A percentile compares a stretch with the other conserved stretches of the same genome.
Evolutionary conservation across 352 stramenopile species (phyloP).

Genomic region (Phytophthora sojae): DNA sequence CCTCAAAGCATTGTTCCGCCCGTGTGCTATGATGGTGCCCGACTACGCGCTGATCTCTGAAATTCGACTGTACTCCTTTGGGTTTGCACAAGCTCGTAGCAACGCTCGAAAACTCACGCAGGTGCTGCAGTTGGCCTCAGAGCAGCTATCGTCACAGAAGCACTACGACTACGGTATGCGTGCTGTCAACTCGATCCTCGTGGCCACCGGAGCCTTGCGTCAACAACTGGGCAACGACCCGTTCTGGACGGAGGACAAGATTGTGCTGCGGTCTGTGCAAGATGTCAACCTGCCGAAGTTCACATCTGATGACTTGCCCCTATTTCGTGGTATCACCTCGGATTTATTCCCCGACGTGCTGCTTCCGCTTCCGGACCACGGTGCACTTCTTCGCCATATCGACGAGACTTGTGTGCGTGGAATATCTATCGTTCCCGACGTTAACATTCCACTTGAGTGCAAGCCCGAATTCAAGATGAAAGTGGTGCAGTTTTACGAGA

Average conservation of each 20-base stretch:
- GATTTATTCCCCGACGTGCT: slow-evolving; percentile 93
- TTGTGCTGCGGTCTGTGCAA: slow-evolving; percentile 93
- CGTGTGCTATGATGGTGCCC: slow-evolving; percentile 96
- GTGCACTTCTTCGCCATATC: slow-evolving; percentile 82
- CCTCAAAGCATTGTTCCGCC: slow-evolving; percentile 94
- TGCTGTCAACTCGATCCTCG: slow-evolving; percentile 95
- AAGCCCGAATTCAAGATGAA: slow-evolving; percentile 90
- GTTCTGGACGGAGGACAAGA: slow-evolving; percentile 92
- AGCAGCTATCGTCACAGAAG: slow-evolving; percentile 94
- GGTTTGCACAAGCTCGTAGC: slow-evolving; percentile 89
- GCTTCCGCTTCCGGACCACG: slow-evolving; percentile 89
- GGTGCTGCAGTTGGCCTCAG: slow-evolving; percentile 93
- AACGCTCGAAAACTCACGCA: slow-evolving; percentile 95
- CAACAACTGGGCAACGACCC: slow-evolving; percentile 91
- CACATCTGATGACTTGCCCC: slow-evolving; percentile 91
- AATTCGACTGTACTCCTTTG: slow-evolving; percentile 94
- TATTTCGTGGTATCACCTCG: slow-evolving; percentile 94
- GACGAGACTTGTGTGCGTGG: slow-evolving; percentile 79
- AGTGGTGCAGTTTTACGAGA: slow-evolving; percentile 96
- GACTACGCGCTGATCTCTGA: slow-evolving; percentile 95
- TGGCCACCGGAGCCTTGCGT: slow-evolving; percentile 91
- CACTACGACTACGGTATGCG: slow-evolving; percentile 98
- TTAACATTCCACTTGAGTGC: slow-evolving; percentile 69
- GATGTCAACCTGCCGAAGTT: slow-evolving; percentile 97
- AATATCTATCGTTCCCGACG: slow-evolving; percentile 68